phyloP scores from a whole-genome alignment of 352 stramenopile species.

The Pythium rishiriense region DNA sequence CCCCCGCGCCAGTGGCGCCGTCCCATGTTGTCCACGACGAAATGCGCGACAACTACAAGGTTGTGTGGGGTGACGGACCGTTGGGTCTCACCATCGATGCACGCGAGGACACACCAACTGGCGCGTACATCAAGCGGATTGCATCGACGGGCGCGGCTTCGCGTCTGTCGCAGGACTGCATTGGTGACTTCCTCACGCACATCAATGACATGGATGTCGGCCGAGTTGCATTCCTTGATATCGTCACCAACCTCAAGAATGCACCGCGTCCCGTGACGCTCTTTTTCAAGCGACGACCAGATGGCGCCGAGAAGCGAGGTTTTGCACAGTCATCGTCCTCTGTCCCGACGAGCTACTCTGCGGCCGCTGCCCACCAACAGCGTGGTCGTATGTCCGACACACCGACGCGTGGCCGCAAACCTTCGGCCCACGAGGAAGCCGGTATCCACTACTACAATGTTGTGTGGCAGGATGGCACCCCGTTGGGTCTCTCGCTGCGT shows the following conservation, averaged over 20 bases:
- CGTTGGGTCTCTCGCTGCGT: constrained; percentile 75
- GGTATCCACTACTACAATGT: constrained; percentile 80
- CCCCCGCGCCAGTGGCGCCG: constrained; percentile 20
- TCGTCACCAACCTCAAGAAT: constrained; percentile 77
- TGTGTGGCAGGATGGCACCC: constrained; percentile 77
- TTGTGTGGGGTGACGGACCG: constrained; percentile 75
- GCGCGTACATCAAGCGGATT: constrained; percentile 86
- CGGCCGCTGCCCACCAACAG: constrained; percentile 10
- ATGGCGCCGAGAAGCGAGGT: constrained; percentile 23
- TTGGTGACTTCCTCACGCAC: constrained; percentile 78
- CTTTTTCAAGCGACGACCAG: constrained; percentile 53
- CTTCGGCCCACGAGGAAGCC: constrained; percentile 28
- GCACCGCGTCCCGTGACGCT: constrained; percentile 79
- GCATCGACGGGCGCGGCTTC: constrained; percentile 66
- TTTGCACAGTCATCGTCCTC: constrained; percentile 47
- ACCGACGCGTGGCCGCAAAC: constrained; percentile 40
- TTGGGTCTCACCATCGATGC: constrained; percentile 83
- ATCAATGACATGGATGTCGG: constrained; percentile 88
- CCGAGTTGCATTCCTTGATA: constrained; percentile 71
- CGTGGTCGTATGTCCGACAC: constrained; percentile 39
- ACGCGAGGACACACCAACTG: constrained; percentile 41
- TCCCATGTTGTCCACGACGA: constrained; percentile 29
- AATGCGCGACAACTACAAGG: constrained; percentile 65
- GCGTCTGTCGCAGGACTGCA: constrained; percentile 76
- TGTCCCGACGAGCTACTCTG: constrained; percentile 29